A percentile compares a stretch with the other conserved stretches of the same genome.
These are phyloP conservation scores for Nakazawaea laoshanensis DNA, from an alignment of 805 yeast species.

Conservation along the genomic window DNA sequence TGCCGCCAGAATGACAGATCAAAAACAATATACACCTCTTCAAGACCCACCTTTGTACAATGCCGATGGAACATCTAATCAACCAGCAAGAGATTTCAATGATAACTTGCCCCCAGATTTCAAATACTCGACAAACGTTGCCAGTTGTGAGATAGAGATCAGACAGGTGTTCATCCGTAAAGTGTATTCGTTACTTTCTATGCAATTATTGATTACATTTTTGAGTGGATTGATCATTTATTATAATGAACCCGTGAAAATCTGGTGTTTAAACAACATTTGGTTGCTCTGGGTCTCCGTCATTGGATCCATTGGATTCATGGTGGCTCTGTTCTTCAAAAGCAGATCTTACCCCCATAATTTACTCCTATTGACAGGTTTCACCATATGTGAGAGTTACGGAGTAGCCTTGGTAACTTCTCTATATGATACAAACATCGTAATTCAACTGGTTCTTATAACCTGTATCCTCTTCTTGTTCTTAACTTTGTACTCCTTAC, in stretches of 20 bases:
- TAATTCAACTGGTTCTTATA: constrained; percentile 62
- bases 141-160: constrained; percentile 67
- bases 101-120: constrained; percentile 59
- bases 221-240: constrained; percentile 45
- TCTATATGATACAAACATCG: constrained; percentile 50
- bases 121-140: constrained; percentile 70
- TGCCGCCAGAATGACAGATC: not conserved
- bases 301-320: constrained; percentile 51
- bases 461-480: constrained; percentile 71
- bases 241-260: constrained; percentile 31
- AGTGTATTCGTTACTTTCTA: constrained; percentile 63
- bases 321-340: constrained; percentile 55
- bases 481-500: constrained; percentile 68
- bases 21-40: constrained; percentile 6
- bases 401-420: constrained; percentile 61
- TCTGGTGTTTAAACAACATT: constrained; percentile 48
- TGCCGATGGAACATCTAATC: constrained; percentile 7
- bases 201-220: constrained; percentile 58
- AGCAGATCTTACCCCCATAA: constrained; percentile 66
- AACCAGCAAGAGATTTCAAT: constrained; percentile 7
- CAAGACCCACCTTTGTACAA: constrained; percentile 9
- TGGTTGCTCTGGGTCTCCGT: constrained; percentile 53
- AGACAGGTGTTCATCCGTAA: constrained; percentile 72
- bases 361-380: constrained; percentile 47
- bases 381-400: constrained; percentile 71